phyloP scores from a whole-genome alignment of 768 basidiomycete species.

The Termitomyces titanicus region DNA sequence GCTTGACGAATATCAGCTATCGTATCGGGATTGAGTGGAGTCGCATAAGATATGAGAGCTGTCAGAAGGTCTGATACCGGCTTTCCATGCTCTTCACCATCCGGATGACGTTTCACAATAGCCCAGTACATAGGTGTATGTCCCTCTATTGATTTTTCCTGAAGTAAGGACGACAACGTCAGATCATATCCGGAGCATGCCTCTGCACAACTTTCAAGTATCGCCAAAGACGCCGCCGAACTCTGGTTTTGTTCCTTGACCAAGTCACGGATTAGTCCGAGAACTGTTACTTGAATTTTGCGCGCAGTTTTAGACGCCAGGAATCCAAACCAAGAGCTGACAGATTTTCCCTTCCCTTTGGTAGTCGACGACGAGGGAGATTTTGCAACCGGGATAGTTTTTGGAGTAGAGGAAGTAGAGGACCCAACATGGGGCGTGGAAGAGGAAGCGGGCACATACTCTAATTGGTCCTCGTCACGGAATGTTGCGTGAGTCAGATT shows the following conservation, averaged over 20 bases:
- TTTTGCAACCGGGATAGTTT: not conserved
- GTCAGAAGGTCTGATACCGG: slow-evolving; percentile 42
- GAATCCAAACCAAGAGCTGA: slow-evolving; percentile 33
- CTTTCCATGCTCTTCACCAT: slow-evolving; percentile 27
- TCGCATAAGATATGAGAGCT: slow-evolving; percentile 48
- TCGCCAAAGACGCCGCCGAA: slow-evolving; percentile 30
- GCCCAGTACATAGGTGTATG: slow-evolving; percentile 75
- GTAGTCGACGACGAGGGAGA: slow-evolving; percentile 13
- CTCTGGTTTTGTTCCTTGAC: slow-evolving; percentile 35
- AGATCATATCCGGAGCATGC: slow-evolving; percentile 50
- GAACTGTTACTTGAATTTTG: slow-evolving; percentile 51
- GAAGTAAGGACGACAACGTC: slow-evolving; percentile 51
- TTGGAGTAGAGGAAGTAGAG: slow-evolving; percentile 5
- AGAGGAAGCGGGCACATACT: slow-evolving; percentile 8
- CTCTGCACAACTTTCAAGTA: slow-evolving; percentile 61
- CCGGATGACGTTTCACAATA: slow-evolving; percentile 53
- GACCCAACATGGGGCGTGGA: slow-evolving; percentile 3
- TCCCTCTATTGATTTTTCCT: slow-evolving; percentile 59
- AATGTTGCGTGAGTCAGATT: not conserved
- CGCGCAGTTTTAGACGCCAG: slow-evolving; percentile 31
- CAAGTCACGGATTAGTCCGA: slow-evolving; percentile 53
- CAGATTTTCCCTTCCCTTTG: slow-evolving; percentile 28
- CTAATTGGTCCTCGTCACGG: slow-evolving; percentile 7
- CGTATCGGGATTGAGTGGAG: slow-evolving; percentile 38
- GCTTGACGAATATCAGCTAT: slow-evolving; percentile 62